Base-by-base conservation (phyloP, 1,284 basidiomycete genomes). In the Malassezia pachydermatis region DNA sequence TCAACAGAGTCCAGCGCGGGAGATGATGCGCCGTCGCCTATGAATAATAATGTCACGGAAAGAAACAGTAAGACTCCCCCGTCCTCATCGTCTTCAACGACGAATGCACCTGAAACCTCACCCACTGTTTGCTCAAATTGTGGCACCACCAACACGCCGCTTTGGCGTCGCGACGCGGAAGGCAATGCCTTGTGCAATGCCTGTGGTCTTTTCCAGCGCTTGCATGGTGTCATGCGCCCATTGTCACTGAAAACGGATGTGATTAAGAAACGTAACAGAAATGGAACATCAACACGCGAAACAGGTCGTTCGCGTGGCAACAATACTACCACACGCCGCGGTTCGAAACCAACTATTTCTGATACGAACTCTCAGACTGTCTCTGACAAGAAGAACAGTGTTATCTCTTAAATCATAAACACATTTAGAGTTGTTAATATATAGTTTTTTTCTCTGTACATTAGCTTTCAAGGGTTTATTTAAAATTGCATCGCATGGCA, bases 201-300 rank as follows among this genome's bases (percentile, higher is more conserved):
- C 2, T 75, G 74, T 48, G 73, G 74, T 38, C 51, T 72, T 25
- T 52, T 61, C 51, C 70, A 87, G 83, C 94, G 94, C 81, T 76
- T 95, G 38, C 89, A 95, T 65, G 90, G 90, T 35, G 88, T 94
- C 32, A 87, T 90, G 14, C 80, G 90, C 46, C 89, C 89, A 6
- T 75, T 94, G 57, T 90, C 88, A 40, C 78, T 95, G 55, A 95
- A 94, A 78, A 94, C 89, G 20, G 89, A 95, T 72, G 84, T 94
- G 36, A 95, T 95, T 74, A 95, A 95, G 81, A 95, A 94, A 77
- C 79, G 89, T 8, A 72, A 72, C 51, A 58, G 69, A 2, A 46
- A 28, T 17, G 50, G 44, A n/a, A 22, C 39, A 27, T 22, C 35
- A 13, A 11, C 41, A 6, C 28, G 29, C 14, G 41, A 43, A 13